Conservation (phyloP, 2,329 filamentous ascomycete genomes). For the Penicillium sp. region DNA sequence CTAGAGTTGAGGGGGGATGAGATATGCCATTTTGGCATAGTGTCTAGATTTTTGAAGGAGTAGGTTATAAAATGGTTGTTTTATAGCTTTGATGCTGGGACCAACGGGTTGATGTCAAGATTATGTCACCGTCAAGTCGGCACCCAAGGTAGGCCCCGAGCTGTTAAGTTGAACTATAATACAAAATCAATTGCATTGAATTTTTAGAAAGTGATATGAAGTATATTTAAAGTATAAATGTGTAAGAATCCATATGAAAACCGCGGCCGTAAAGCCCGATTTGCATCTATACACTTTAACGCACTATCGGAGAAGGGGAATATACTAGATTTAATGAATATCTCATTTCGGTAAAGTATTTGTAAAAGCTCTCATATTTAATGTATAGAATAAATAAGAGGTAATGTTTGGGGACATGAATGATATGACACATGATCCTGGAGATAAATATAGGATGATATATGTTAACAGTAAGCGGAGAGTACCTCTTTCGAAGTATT, state of each 20-base stretch:
- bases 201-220: too few relatives aligned
- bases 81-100: not conserved
- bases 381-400: not conserved
- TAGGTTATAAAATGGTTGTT: not conserved
- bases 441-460: too few relatives aligned
- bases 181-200: too few relatives aligned
- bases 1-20: not conserved
- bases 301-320: too few relatives aligned
- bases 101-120: conserved; percentile 15
- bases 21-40: not conserved
- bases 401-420: not conserved
- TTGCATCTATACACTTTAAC: too few relatives aligned
- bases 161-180: too few relatives aligned
- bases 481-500: not conserved
- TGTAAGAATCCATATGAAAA: too few relatives aligned
- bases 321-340: too few relatives aligned
- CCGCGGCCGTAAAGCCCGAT: too few relatives aligned
- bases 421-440: not conserved
- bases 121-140: conserved; percentile 11
- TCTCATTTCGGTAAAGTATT: not conserved
- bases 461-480: too few relatives aligned
- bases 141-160: not conserved
- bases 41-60: not conserved
- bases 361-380: not conserved
- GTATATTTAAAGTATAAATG: too few relatives aligned